These are phyloP conservation scores for Sporothrix variecibatus DNA, from an alignment of 2,329 filamentous ascomycete species.

Conservation along the genomic window DNA sequence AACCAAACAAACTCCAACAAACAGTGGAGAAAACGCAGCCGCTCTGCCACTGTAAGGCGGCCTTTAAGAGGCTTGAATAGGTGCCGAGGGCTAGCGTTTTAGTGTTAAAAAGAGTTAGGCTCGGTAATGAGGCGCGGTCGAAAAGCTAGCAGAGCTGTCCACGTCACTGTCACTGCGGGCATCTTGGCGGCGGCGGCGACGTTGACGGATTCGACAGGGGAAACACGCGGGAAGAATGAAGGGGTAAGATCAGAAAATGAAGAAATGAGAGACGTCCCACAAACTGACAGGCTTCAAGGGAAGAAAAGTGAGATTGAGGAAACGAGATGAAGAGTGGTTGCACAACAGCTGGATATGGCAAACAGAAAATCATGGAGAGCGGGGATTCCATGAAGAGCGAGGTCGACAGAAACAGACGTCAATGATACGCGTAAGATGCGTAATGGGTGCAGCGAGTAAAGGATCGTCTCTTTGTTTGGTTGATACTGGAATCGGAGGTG, in stretches of 20 bases:
- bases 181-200: slow-evolving; percentile 3
- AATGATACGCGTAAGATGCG: neutral
- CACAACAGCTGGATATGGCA: neutral
- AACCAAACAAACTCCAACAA: neutral
- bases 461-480: neutral
- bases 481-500: neutral
- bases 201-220: neutral
- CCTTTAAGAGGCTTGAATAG: neutral
- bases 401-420: neutral
- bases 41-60: neutral
- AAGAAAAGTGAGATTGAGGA: neutral
- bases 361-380: neutral
- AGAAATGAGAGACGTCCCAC: neutral
- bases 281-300: neutral
- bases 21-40: neutral
- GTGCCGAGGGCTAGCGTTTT: neutral
- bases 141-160: slow-evolving; percentile 4
- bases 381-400: neutral
- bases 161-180: slow-evolving; percentile 15
- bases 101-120: neutral
- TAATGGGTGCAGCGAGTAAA: neutral
- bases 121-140: neutral
- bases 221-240: neutral
- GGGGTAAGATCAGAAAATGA: neutral
- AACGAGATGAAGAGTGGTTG: neutral